Conservation (phyloP, 495 filamentous ascomycete species). For the Aspergillus coremiiformis region DNA sequence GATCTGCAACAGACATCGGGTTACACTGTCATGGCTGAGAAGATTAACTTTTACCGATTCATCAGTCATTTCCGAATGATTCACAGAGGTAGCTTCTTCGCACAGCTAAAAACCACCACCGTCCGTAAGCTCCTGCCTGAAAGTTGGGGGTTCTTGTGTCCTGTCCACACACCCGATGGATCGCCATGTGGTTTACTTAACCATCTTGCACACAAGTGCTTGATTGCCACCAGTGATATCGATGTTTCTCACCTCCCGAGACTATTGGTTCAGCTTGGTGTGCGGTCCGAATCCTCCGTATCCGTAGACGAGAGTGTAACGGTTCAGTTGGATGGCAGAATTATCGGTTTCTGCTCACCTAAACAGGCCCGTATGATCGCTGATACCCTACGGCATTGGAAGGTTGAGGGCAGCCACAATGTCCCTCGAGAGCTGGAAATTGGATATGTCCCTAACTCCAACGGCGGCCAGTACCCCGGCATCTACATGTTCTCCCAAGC, state of each 20-base stretch:
- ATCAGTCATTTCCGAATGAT: constrained; percentile 99
- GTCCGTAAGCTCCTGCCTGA: constrained; percentile 93
- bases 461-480: constrained; percentile 88
- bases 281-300: constrained; percentile 61
- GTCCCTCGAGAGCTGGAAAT: constrained; percentile 85
- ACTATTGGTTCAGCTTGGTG: constrained; percentile 69
- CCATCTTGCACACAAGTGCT: constrained; percentile 93
- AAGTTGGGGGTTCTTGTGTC: constrained; percentile 96
- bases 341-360: constrained; percentile 84
- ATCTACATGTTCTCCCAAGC: constrained; percentile 85
- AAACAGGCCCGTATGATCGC: constrained; percentile 69
- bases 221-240: constrained; percentile 63
- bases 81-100: constrained; percentile 97
- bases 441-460: constrained; percentile 79
- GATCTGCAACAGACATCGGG: constrained; percentile 92
- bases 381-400: constrained; percentile 85
- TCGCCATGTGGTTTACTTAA: constrained; percentile 89
- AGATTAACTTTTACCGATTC: constrained; percentile 98
- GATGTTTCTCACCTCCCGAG: constrained; percentile 66
- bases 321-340: constrained; percentile 81
- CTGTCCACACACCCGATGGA: constrained; percentile 96
- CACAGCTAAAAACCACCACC: constrained; percentile 92
- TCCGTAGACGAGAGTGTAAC: constrained; percentile 72
- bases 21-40: constrained; percentile 94
- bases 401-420: constrained; percentile 81